Conservation (phyloP, 129 eudicot species). For the Chrysanthemum seticuspe region DNA sequence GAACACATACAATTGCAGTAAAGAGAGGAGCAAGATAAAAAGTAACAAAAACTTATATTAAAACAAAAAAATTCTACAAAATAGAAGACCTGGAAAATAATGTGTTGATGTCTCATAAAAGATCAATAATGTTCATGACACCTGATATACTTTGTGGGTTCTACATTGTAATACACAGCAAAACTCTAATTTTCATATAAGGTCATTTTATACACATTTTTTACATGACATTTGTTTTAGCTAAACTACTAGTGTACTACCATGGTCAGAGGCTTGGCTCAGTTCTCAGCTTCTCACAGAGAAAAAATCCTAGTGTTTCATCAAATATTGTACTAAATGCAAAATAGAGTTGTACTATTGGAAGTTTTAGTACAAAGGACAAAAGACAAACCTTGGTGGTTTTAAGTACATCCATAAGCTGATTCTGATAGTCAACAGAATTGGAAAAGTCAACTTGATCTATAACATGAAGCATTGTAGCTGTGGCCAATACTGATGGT, state of each 20-base stretch:
- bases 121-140: too few species aligned
- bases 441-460: constrained; percentile 54
- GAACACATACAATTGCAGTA: too few species aligned
- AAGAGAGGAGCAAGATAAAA: too few species aligned
- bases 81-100: too few species aligned
- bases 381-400: constrained; percentile 54
- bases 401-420: constrained; percentile 61
- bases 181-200: too few species aligned
- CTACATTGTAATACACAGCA: too few species aligned
- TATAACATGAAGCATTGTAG: constrained; percentile 68
- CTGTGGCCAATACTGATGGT: constrained; percentile 73
- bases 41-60: too few species aligned
- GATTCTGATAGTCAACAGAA: constrained; percentile 57
- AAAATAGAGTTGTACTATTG: constrained; percentile 15
- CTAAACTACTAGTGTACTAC: background rate
- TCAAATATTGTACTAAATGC: constrained; percentile 21
- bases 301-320: background rate
- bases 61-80: too few species aligned
- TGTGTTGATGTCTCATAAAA: too few species aligned
- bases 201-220: too few species aligned
- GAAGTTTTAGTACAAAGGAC: constrained; percentile 1
- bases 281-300: background rate
- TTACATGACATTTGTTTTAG: too few species aligned
- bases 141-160: too few species aligned
- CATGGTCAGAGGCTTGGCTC: constrained; percentile 21